phyloP scores from a whole-genome alignment of 768 basidiomycete genomes.

The Glaciozyma martinii region DNA sequence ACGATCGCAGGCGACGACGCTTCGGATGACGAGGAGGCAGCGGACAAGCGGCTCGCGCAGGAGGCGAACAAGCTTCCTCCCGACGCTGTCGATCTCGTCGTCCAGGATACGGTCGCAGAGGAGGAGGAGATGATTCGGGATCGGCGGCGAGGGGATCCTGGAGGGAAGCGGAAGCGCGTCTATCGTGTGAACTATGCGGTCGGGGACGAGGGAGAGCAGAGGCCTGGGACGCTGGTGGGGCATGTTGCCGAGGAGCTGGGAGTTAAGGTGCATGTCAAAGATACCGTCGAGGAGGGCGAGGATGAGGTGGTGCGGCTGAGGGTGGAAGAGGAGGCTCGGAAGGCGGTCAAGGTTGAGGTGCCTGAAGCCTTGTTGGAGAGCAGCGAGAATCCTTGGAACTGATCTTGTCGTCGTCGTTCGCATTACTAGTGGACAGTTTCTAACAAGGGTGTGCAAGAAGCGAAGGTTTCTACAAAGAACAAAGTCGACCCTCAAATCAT shows the following conservation, averaged over 20 bases:
- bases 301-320: constrained; percentile 8
- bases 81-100: constrained; percentile 80
- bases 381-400: too few relatives aligned
- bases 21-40: constrained; percentile 1
- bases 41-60: background rate
- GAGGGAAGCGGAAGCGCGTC: constrained; percentile 10
- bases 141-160: constrained; percentile 55
- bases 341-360: constrained; percentile 11
- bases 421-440: too few relatives aligned
- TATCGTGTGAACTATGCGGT: constrained; percentile 16
- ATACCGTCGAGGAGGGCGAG: constrained; percentile 1
- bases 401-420: too few relatives aligned
- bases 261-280: background rate
- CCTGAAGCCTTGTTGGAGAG: background rate
- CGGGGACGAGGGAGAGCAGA: background rate
- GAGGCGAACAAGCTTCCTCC: constrained; percentile 36
- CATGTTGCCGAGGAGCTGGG: background rate
- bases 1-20: constrained; percentile 22
- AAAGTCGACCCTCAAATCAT: too few relatives aligned
- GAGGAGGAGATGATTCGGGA: constrained; percentile 49
- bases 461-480: too few relatives aligned
- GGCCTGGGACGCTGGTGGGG: background rate
- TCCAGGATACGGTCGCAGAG: constrained; percentile 56
- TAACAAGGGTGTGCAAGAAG: too few relatives aligned
- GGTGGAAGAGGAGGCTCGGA: constrained; percentile 8